Base-by-base conservation (phyloP, 202 grass and related monocot species). In the Setaria italica region DNA sequence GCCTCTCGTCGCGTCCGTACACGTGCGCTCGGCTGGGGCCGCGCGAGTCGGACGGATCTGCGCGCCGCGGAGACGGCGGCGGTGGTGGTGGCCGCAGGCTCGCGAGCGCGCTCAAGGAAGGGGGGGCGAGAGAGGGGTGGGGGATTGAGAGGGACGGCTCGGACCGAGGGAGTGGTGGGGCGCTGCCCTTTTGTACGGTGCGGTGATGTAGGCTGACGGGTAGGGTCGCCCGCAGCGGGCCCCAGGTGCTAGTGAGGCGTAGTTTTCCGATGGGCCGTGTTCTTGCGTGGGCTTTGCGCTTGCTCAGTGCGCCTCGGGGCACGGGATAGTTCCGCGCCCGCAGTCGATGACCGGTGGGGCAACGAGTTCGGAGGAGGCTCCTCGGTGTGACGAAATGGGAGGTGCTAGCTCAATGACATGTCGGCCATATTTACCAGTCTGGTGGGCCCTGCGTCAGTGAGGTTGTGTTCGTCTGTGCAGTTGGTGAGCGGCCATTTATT, bases 11-110 rank as follows among this genome's bases (percentile, higher is more conserved):
- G 4, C 33, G 51, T 87, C 63, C 81, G 85, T 90, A 87, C 81
- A 82, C 53, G 42, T n/a, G 49, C 17, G 2, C 17, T 77, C 62
- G 20, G 54, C 45, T 39, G 77, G 7, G 16, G 35, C 62, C 42
- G 1, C 62, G 59, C 70, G 70, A 55, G 63, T 54, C 60, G 76
- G 11, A 48, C 77, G 89, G 89, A 87, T 91, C 89, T 91, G 70
- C 53, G 62, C 53, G 70, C 45, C 9, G 50, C 85, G 80, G 13
- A 74, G 69, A 62, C 68, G 85, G 70, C 37, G 89, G 72, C 19
- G 62, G 59, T 2, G 13, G 25, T 15, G 53, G 80, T 39, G 76
- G 76, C 69, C 74, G 68, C 84, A 39, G 80, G 51, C 60, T 79
- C 75, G 80, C 75, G 75, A 80, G 59, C 74, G 47, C 79, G 56